These are phyloP conservation scores for Microbotryomycetes sp. DNA, from an alignment of 1,284 basidiomycete genomes.

Conservation along the genomic window DNA sequence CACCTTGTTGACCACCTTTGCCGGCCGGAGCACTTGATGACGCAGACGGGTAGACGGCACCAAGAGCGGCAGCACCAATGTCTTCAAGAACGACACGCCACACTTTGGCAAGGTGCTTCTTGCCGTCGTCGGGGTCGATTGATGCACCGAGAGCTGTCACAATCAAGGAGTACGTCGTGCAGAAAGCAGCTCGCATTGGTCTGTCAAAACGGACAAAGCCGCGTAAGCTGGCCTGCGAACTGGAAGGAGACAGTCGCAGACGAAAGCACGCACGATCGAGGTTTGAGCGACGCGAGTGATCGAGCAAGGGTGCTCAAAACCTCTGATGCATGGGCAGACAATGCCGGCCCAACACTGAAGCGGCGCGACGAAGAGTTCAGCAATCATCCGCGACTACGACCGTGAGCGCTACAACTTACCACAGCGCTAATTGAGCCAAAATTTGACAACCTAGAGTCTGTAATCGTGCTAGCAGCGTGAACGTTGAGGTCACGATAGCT, in stretches of 20 bases:
- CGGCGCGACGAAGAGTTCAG: not conserved
- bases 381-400: slow-evolving; percentile 5
- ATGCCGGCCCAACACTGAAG: not conserved
- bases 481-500: not conserved
- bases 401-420: slow-evolving; percentile 2
- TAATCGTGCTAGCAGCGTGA: slow-evolving; percentile 14
- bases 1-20: not conserved
- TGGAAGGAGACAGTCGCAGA: too few species aligned
- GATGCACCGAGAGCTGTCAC: slow-evolving; percentile 11
- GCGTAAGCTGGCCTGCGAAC: too few species aligned
- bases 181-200: slow-evolving; percentile 25
- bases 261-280: not conserved
- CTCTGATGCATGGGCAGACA: slow-evolving; percentile 10
- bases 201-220: too few species aligned
- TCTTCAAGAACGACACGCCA: slow-evolving; percentile 29
- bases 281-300: not conserved
- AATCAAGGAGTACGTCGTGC: slow-evolving; percentile 16
- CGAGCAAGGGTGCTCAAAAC: slow-evolving; percentile 8
- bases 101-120: slow-evolving; percentile 24
- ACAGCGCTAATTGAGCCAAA: slow-evolving; percentile 17
- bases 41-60: slow-evolving; percentile 13
- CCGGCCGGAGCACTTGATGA: too few species aligned
- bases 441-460: slow-evolving; percentile 21
- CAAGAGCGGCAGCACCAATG: slow-evolving; percentile 23
- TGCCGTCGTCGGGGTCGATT: slow-evolving; percentile 28